Evolutionary conservation across 2,329 filamentous ascomycete species (phyloP).

Genomic region (Apiospora saccharicola): DNA sequence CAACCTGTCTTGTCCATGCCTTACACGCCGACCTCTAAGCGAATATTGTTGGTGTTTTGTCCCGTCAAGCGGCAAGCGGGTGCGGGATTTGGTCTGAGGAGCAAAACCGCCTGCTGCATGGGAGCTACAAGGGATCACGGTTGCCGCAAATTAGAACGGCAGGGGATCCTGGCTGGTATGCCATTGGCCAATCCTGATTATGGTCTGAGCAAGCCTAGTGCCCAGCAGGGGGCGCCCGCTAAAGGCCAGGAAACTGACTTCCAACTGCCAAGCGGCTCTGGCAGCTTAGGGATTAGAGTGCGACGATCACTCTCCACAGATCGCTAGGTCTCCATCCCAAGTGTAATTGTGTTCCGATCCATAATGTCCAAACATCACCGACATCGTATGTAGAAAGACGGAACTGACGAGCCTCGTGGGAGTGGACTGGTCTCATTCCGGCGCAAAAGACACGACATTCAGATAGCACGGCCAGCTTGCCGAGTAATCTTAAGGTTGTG

Average conservation of each 20-base stretch:
- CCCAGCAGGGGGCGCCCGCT: slow-evolving; percentile 9
- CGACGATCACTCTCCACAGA: slow-evolving; percentile 23
- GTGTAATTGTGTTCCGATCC: slow-evolving; percentile 2
- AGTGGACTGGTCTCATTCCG: slow-evolving; percentile 1
- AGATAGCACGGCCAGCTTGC: background rate
- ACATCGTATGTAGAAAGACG: background rate
- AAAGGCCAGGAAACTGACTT: background rate
- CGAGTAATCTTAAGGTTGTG: background rate
- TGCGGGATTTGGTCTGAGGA: background rate
- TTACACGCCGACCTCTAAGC: background rate
- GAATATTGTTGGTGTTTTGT: background rate
- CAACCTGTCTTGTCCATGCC: background rate
- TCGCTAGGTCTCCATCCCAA: slow-evolving; percentile 17
- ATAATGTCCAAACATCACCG: background rate
- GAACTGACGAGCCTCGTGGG: background rate
- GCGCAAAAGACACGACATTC: background rate
- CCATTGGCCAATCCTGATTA: slow-evolving; percentile 25
- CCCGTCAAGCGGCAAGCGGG: no score
- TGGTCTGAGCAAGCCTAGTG: slow-evolving; percentile 24
- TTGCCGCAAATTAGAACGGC: background rate
- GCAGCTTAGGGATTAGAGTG: slow-evolving; percentile 7
- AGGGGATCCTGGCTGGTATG: slow-evolving; percentile 7
- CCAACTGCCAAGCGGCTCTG: slow-evolving; percentile 8
- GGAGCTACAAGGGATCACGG: slow-evolving; percentile 26
- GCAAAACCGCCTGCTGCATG: slow-evolving; percentile 5